phyloP scores from a whole-genome alignment of 139 green algal genomes.

The Astrephomene gubernaculifera region DNA sequence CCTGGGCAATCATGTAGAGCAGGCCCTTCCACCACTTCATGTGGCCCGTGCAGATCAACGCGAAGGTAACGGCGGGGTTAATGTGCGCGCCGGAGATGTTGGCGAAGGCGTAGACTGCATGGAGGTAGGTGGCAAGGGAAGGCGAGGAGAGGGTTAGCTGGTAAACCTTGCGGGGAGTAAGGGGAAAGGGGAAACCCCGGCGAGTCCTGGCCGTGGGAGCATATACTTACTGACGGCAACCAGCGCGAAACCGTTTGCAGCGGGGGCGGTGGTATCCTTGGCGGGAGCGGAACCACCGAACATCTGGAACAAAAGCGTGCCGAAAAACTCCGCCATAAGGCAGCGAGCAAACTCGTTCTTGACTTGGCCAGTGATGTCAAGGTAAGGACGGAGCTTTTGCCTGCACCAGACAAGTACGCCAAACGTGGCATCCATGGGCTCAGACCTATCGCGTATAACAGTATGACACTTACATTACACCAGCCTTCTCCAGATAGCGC shows the following conservation, averaged over 20 bases:
- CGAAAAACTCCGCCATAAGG: conserved; percentile 70
- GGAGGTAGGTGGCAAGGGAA: too few species aligned
- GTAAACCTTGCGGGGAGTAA: too few species aligned
- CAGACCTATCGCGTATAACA: background rate
- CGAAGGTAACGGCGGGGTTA: conserved; percentile 81
- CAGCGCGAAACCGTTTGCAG: conserved; percentile 71
- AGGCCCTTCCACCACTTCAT: conserved; percentile 76
- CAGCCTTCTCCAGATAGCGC: conserved; percentile 60
- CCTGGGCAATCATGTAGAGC: conserved; percentile 77
- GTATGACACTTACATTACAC: conserved; percentile 58
- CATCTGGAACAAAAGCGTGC: conserved; percentile 69
- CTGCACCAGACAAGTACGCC: conserved; percentile 37
- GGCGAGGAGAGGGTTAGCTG: too few species aligned
- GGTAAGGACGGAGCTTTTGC: conserved; percentile 59
- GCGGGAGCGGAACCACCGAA: conserved; percentile 69
- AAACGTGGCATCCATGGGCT: background rate
- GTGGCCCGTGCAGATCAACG: conserved; percentile 82
- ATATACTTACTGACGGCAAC: conserved; percentile 66
- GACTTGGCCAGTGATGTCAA: conserved; percentile 62
- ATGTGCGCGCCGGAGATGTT: conserved; percentile 81
- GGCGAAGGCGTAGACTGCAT: conserved; percentile 79
- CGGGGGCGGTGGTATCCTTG: conserved; percentile 66
- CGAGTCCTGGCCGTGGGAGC: too few species aligned
- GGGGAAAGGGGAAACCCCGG: too few species aligned
- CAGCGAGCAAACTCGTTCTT: conserved; percentile 55